Base-by-base conservation (phyloP, 2,329 filamentous ascomycete species). In the Calonectria hongkongensis region DNA sequence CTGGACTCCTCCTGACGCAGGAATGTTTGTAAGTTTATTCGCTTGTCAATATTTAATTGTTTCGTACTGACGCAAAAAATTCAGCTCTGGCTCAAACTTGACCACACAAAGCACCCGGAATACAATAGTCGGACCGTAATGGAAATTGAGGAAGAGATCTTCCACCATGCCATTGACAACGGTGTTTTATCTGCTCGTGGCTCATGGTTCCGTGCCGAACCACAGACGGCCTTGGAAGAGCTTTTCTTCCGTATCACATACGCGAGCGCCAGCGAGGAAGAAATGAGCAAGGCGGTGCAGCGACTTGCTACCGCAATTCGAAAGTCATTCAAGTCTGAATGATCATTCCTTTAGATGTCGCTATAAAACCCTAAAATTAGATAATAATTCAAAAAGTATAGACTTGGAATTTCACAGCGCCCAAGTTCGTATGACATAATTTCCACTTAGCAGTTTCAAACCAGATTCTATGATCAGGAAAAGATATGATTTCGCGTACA, bases 41-140 rank as follows among this genome's bases (percentile, higher is more conserved):
- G 4, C 8, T 18, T 39, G 2, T 30, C 15, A 39, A 0, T 21
- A 5, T 36, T 15, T 39, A 18, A 9, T 54, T 33, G 28, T 39
- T 58, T 12, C 10, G 9, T 21, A 21, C 51, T 58, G 21, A 58
- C 54, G 1, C 33, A 27, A 39, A 39, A 47, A 27, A 3, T 9
- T 27, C 21, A 60, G 54, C 54, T 60, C 30, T 60, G 54, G 54
- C 33, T 60, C n/a, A 60, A 60, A 33, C 54, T 60, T 60, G 54
- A 60, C 54, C 54, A 60, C 54, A 60, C 54, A 39, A 41, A 60
- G 33, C 54, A 60, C 21, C 54, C 54, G 21, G 54, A 60, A 18
- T 60, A 41, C 15, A 36, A 41, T 4, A 36, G 8, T 5, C 54
- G 54, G 2, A 27, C 54, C 4, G 39, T 60, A n/a, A 60, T 60